These are phyloP conservation scores for Pyronema domesticum DNA, from an alignment of 495 filamentous ascomycete genomes.

Conservation along the genomic window DNA sequence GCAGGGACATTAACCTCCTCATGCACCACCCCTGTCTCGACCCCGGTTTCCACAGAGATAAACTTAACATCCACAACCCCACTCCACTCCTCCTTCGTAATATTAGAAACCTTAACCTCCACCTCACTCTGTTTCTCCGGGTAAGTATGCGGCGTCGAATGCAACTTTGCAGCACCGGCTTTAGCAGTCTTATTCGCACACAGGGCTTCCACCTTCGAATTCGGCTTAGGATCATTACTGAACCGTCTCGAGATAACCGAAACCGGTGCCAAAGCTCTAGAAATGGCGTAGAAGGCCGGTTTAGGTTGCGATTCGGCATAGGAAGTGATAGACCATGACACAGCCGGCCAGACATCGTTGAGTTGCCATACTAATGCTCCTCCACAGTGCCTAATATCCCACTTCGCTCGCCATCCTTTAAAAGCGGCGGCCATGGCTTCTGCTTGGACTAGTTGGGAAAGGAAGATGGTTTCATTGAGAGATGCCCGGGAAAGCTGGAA, in stretches of 20 bases:
- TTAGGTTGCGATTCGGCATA: slow-evolving; percentile 78
- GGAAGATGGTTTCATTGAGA: slow-evolving; percentile 28
- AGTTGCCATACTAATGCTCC: slow-evolving; percentile 84
- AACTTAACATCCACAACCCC: slow-evolving; percentile 9
- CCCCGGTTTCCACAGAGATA: slow-evolving; percentile 6
- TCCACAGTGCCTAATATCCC: slow-evolving; percentile 50
- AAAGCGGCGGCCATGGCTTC: slow-evolving; percentile 52
- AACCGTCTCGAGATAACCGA: slow-evolving; percentile 10
- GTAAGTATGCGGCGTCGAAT: slow-evolving; percentile 14
- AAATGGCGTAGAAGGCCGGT: slow-evolving; percentile 72
- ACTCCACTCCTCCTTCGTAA: not conserved
- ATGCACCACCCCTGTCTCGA: not conserved
- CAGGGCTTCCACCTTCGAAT: slow-evolving; percentile 17
- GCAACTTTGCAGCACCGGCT: slow-evolving; percentile 3
- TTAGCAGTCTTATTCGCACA: slow-evolving; percentile 11
- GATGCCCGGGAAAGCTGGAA: slow-evolving; percentile 25
- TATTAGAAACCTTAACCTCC: slow-evolving; percentile 7
- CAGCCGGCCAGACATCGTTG: slow-evolving; percentile 60
- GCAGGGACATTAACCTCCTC: slow-evolving; percentile 7
- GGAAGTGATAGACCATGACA: not conserved
- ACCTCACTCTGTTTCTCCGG: slow-evolving; percentile 12
- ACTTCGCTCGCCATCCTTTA: slow-evolving; percentile 46
- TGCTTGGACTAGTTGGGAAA: slow-evolving; percentile 50
- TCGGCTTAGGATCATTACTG: slow-evolving; percentile 14
- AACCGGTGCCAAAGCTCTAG: slow-evolving; percentile 33